A percentile compares a stretch with the other conserved stretches of the same genome.
These are phyloP conservation scores for Aciculosporium take DNA, from an alignment of 2,329 filamentous ascomycete species.

Conservation along the genomic window DNA sequence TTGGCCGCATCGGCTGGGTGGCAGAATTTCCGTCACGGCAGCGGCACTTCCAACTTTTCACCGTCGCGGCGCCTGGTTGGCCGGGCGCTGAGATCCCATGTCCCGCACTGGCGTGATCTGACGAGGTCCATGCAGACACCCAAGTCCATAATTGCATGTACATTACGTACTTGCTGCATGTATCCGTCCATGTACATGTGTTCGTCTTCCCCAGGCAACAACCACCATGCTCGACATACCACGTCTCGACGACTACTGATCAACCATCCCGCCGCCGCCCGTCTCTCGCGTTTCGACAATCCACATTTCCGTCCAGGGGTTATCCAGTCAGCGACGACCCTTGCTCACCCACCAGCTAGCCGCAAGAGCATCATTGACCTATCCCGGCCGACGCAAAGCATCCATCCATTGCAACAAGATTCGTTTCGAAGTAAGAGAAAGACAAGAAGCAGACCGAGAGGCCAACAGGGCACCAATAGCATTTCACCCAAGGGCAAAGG, in stretches of 20 bases:
- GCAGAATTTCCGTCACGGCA: slow-evolving; percentile 9
- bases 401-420: background rate
- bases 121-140: slow-evolving; percentile 1
- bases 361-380: too few relatives aligned
- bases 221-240: background rate
- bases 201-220: background rate
- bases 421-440: background rate
- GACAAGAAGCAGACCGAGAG: too few relatives aligned
- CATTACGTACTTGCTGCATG: too few relatives aligned
- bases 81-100: background rate
- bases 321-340: slow-evolving; percentile 3
- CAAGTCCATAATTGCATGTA: background rate
- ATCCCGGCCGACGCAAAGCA: background rate
- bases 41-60: slow-evolving; percentile 5
- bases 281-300: background rate
- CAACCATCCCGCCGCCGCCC: background rate
- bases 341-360: background rate
- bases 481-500: too few relatives aligned
- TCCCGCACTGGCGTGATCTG: background rate
- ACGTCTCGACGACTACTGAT: background rate
- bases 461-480: too few relatives aligned
- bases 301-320: background rate
- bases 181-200: background rate
- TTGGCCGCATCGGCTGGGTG: background rate
- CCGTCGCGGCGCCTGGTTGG: slow-evolving; percentile 1